Evolutionary conservation across 2,329 filamentous ascomycete species (phyloP), one percentile per base, ranked within the genome.

Genomic region (Monilinia polystroma): DNA sequence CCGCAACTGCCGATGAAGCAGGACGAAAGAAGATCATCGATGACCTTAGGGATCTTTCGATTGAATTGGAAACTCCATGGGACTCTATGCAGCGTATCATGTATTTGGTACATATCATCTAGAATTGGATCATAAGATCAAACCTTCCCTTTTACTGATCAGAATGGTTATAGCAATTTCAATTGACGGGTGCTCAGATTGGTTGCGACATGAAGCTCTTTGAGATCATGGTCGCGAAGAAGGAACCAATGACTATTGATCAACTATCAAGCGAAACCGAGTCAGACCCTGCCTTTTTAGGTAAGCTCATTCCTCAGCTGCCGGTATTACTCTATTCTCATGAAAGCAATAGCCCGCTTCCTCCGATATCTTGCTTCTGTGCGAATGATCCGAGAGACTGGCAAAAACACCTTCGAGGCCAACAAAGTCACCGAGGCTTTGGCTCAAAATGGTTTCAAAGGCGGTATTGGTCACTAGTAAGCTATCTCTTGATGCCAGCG

Each of bases 1-100:
- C 64, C 14, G 57, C 41, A 38, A 60, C 20, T 1, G 38, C 52
- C 6, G 66, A 58, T 60, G 62, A 65, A 32, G 41, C 35, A 58
- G 60, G 38, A 23, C 62, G 62, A 51, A 66, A 63, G 49, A 45
- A 66, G 49, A 45, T 63, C 2, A 45, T 66, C 6, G 63, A 68
- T 29, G 38, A 45, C 12, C 57, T 68, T 47, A 49, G 51, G 12
- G 58, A 66, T 55, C 53, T 68, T 45, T 51, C 63, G 2, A 56
- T 55, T 41, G 66, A 59, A 16, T 57, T 68, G 4, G 66, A 68
- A 26, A 66, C 66, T 1, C 57, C 66, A 41, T 63, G 64, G 53
- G 56, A 68, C 35, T 60, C 57, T 4, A 60, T 68, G 55, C 52
- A 66, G 57, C 55, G 66, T 10, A 57, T 66, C 58, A 51, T 66